Base-by-base conservation (phyloP, 495 filamentous ascomycete species). In the Darksidea phi region DNA sequence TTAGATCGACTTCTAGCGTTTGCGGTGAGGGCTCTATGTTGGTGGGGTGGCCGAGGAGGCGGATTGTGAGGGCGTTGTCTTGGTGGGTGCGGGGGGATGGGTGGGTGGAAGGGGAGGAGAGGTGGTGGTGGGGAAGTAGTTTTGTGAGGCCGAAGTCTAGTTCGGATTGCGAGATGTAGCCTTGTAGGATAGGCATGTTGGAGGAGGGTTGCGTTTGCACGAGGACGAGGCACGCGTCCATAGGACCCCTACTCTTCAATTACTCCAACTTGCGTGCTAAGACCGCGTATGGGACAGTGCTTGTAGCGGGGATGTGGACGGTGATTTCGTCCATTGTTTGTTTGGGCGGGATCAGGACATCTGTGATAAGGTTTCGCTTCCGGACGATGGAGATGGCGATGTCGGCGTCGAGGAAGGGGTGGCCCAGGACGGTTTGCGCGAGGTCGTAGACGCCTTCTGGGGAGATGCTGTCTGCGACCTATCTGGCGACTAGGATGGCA, bases 301-400 rank as follows among this genome's bases (percentile, higher is more conserved):
- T 79, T 25, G 73, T 66, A 1, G 61, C 48, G 0, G 77, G 78
- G 0, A 82, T 74, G 42, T 73, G 61, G 8, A 84, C 73, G 0
- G 78, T 83, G 69, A 83, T 82, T 54, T 82, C 80, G 17, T 73
- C 70, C 80, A 82, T 84, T 7, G 80, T 82, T 41, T 77, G 73
- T 53, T 69, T 59, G 0, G 80, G 80, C 25, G 80, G 80, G n/a
- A 81, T 74, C 1, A 84, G 72, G 34, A 74, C 71, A 58, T 80
- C 78, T 0, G 76, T 78, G 38, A 72, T 64, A 7, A 54, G 57
- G 12, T 73, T 71, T 25, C 71, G 68, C 23, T 68, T 64, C 48
- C 76, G 73, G 6, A 79, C 75, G 13, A 77, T 59, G 0, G 54
- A 51, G 57, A 80, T 68, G 0, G 77, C 75, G 56, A 78, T 73